These are phyloP conservation scores for Dryas octopetala DNA, from an alignment of 306 rosid genomes.

Conservation along the genomic window DNA sequence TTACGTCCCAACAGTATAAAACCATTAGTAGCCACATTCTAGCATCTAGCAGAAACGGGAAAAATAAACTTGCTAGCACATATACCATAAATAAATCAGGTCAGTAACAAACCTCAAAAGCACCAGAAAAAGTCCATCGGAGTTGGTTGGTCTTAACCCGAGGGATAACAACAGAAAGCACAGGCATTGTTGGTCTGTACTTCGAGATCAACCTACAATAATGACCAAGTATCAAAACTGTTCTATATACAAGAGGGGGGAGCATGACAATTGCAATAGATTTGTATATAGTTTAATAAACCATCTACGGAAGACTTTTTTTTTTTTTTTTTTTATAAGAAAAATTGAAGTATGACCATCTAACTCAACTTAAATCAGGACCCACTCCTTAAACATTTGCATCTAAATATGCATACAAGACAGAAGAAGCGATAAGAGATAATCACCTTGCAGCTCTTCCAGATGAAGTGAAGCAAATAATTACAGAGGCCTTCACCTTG, in stretches of 20 bases:
- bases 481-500: slow-evolving; percentile 85
- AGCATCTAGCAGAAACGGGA: slow-evolving; percentile 1
- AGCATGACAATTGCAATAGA: background rate
- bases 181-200: slow-evolving; percentile 97
- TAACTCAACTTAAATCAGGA: background rate
- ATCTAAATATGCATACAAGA: background rate
- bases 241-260: background rate
- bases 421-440: background rate
- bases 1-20: background rate
- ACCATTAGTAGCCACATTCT: background rate
- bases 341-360: background rate
- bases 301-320: background rate
- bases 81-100: background rate
- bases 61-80: background rate
- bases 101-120: slow-evolving; percentile 66
- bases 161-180: slow-evolving; percentile 86
- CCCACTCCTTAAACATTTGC: background rate
- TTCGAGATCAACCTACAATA: slow-evolving; percentile 78
- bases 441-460: slow-evolving; percentile 88
- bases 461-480: slow-evolving; percentile 87
- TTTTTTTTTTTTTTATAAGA: no score
- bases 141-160: slow-evolving; percentile 75
- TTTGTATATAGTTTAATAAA: background rate
- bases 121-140: slow-evolving; percentile 82
- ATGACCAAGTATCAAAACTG: background rate